Conservation (phyloP, 345 rosid genomes). For the Brassica rapa region DNA sequence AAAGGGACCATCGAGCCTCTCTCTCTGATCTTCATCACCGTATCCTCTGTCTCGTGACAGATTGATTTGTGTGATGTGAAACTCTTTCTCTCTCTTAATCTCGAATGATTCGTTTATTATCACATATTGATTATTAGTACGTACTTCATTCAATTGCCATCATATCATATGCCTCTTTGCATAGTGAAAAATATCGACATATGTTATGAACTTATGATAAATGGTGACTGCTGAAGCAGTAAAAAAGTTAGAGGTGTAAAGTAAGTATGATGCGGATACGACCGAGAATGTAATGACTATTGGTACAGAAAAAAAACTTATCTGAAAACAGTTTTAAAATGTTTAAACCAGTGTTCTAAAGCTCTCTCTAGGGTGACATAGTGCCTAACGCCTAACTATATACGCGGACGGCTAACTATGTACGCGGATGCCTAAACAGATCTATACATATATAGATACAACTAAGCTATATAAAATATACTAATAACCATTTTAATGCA, state of each 20-base stretch:
- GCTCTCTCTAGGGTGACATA: too few species aligned
- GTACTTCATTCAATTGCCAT: slow-evolving; percentile 25
- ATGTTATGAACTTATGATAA: not conserved
- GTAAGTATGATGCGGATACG: not conserved
- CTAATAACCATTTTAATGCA: too few species aligned
- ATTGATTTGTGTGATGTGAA: slow-evolving; percentile 38
- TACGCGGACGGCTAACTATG: too few species aligned
- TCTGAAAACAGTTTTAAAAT: not conserved
- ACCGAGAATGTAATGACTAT: not conserved
- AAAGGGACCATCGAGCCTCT: slow-evolving; percentile 38
- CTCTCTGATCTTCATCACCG: slow-evolving; percentile 31
- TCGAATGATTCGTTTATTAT: slow-evolving; percentile 32
- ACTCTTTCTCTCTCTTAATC: not conserved
- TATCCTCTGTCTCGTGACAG: slow-evolving; percentile 40
- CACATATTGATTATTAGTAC: slow-evolving; percentile 15
- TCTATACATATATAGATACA: too few species aligned
- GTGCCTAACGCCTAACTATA: too few species aligned
- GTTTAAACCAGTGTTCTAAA: too few species aligned
- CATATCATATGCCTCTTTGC: slow-evolving; percentile 2
- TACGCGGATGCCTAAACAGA: too few species aligned
- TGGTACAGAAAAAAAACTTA: not conserved
- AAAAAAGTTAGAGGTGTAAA: not conserved
- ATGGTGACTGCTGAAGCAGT: not conserved
- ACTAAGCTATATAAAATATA: too few species aligned
- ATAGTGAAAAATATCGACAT: not conserved